phyloP scores from a whole-genome alignment of 2,329 filamentous ascomycete genomes.

The Zarea fungicola region DNA sequence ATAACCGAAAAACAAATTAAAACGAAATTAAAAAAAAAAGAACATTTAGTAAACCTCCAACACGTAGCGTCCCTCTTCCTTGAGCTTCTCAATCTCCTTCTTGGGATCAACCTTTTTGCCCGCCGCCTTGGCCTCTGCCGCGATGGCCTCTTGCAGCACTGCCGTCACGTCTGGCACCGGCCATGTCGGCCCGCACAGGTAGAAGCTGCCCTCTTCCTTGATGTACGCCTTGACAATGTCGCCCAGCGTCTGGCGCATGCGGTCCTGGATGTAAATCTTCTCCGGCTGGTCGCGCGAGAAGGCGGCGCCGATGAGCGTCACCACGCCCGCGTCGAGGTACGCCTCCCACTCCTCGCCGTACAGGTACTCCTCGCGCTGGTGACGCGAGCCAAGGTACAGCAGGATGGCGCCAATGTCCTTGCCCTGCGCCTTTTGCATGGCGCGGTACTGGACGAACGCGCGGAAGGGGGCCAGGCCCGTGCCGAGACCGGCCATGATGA shows the following conservation, averaged over 20 bases:
- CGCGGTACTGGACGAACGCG: constrained; percentile 95
- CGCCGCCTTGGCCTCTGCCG: constrained; percentile 60
- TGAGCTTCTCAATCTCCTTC: constrained; percentile 94
- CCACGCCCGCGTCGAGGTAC: constrained; percentile 90
- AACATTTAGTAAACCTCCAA: constrained; percentile 81
- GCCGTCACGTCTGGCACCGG: constrained; percentile 94
- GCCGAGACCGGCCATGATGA: constrained; percentile 99
- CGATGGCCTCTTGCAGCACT: constrained; percentile 89
- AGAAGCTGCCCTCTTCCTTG: constrained; percentile 84
- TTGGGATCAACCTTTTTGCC: constrained; percentile 77
- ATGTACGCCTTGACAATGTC: constrained; percentile 86
- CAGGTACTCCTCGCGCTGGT: constrained; percentile 97
- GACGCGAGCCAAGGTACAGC: constrained; percentile 92
- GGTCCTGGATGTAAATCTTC: constrained; percentile 99
- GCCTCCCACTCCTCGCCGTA: constrained; percentile 99
- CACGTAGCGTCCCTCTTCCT: constrained; percentile 92
- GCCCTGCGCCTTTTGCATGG: constrained; percentile 95
- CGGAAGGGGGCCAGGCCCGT: constrained; percentile 98
- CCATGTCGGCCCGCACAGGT: constrained; percentile 97
- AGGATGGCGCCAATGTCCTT: constrained; percentile 91
- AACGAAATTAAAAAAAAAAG: constrained; percentile 2
- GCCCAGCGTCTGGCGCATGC: constrained; percentile 82
- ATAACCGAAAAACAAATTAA: background rate
- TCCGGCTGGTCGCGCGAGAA: constrained; percentile 96
- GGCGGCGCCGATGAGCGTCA: constrained; percentile 86